A percentile compares a stretch with the other conserved stretches of the same genome.
phyloP scores from a whole-genome alignment of 768 basidiomycete genomes.

The Podaxis sp. region DNA sequence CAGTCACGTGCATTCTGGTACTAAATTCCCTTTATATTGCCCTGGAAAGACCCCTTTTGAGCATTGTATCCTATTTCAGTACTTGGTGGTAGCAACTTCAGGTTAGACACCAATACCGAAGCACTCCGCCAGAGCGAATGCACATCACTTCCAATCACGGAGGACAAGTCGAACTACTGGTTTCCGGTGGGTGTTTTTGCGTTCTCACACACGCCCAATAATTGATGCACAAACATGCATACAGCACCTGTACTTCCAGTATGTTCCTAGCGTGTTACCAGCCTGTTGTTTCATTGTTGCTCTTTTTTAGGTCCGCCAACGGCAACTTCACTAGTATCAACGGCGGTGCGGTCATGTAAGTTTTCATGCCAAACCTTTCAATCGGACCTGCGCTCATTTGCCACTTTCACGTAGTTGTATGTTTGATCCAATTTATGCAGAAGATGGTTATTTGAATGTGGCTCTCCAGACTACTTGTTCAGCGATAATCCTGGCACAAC shows the following conservation, averaged over 20 bases:
- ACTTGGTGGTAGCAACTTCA: slow-evolving; percentile 51
- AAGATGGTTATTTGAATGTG: neutral
- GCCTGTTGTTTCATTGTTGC: neutral
- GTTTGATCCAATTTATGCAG: slow-evolving; percentile 1
- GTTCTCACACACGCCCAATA: slow-evolving; percentile 1
- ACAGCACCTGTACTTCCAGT: slow-evolving; percentile 51
- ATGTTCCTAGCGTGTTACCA: slow-evolving; percentile 12
- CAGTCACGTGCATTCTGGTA: slow-evolving; percentile 45
- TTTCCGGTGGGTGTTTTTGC: slow-evolving; percentile 33
- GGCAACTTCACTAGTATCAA: slow-evolving; percentile 39
- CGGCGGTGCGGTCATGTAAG: slow-evolving; percentile 43
- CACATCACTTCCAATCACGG: slow-evolving; percentile 46
- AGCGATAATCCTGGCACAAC: slow-evolving; percentile 40
- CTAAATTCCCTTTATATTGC: neutral
- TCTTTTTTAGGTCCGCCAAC: slow-evolving; percentile 33
- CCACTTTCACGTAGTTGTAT: slow-evolving; percentile 24
- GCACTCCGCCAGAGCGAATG: slow-evolving; percentile 42
- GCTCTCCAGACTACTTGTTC: slow-evolving; percentile 42
- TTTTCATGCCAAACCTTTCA: slow-evolving; percentile 8
- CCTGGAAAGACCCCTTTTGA: neutral
- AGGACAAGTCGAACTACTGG: slow-evolving; percentile 55
- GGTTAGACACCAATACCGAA: slow-evolving; percentile 34
- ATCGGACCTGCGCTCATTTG: slow-evolving; percentile 1
- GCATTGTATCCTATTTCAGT: slow-evolving; percentile 24
- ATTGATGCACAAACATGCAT: slow-evolving; percentile 6